Base-by-base conservation (phyloP, 495 filamentous ascomycete species). In the Saxophila tyrrhenica region DNA sequence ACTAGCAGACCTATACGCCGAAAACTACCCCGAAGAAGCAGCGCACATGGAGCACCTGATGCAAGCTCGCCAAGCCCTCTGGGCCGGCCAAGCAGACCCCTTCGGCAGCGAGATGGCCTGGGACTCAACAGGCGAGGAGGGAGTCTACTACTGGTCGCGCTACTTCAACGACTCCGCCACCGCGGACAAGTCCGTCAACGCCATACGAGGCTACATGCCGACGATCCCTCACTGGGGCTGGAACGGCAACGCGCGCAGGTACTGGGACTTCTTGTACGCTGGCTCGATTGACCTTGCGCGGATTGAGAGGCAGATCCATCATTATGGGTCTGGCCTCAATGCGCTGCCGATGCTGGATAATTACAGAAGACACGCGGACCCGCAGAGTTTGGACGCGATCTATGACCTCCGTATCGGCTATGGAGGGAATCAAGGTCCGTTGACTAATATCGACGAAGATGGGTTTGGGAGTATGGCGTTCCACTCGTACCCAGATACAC, bases 61-160 rank as follows among this genome's bases (percentile, higher is more conserved):
- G 73, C 65, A 64, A 23, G 64, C 65, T 17, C 67, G 76, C 1
- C 72, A 72, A 3, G 46, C 66, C 2, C 56, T 58, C 19, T 79
- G 76, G 75, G 56, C 68, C 44, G 56, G 60, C 0, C 58, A 72
- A 48, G 61, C 61, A 22, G 71, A 71, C 2, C 76, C 76, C 0
- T 79, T 70, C 52, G 76, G 75, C n/a, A 76, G 74, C 52, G 76
- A 78, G 59, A 71, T 72, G 70, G 71, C 74, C 0, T 79, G 76
- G 76, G 76, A 78, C 54, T 76, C 69, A 2, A 79, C 75, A 0
- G 41, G 48, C 21, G 75, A 79, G 54, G 76, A 79, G 48, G 76
- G 76, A 0, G 73, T 78, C 0, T 79, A 75, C 55, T 73, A 73
- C 55, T 79, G 76, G 76, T 59, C 50, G 3, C 72, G 67, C 23